Evolutionary conservation across 805 yeast species (phyloP), one percentile per base, ranked within the genome.

Genomic region (Hanseniaspora hatyaiensis): DNA sequence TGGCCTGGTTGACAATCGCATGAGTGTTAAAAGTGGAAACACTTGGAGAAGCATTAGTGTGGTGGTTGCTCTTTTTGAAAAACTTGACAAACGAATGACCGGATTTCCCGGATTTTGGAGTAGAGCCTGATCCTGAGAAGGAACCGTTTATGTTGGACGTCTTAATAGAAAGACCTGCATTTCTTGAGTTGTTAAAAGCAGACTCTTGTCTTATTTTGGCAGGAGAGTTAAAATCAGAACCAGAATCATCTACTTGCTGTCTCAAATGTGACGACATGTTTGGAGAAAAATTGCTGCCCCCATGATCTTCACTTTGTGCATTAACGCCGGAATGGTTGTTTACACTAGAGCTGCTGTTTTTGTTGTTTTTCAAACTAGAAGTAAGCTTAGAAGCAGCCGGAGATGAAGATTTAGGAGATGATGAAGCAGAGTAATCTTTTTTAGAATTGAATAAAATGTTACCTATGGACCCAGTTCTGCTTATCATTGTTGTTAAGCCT

Each of bases 391-490:
- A 47, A 12, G 43, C 24, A 12, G 31, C 9, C 1, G 51, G 33
- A 4, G 51, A 45, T 4, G 50, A 36, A 13, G 50, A 44, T 24
- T 33, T 52, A 6, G 51, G 47, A 24, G 52, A 52, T 8, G 50
- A 50, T 3, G 43, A 34, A 23, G 59, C 54, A 22, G 45, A 20
- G 3, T 16, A 16, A 13, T 37, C 39, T 26, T 41, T 40, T 24
- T 34, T 41, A 22, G 61, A 61, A 16, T 63, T 60, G 43, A 63
- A 62, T 38, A 63, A 59, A 13, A 62, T 52, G 41, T 55, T 62
- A n/a, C 67, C 66, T 26, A 63, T 50, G 1, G 67, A 63, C 49
- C 54, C 60, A 6, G 65, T 60, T 45, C 65, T 56, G 12, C 49
- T 16, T 60, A 61, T 29, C 59, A 37, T 49, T 18, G 60, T 54